Evolutionary conservation across 2,329 filamentous ascomycete genomes (phyloP).

Genomic region (Fusarium kyushuense): DNA sequence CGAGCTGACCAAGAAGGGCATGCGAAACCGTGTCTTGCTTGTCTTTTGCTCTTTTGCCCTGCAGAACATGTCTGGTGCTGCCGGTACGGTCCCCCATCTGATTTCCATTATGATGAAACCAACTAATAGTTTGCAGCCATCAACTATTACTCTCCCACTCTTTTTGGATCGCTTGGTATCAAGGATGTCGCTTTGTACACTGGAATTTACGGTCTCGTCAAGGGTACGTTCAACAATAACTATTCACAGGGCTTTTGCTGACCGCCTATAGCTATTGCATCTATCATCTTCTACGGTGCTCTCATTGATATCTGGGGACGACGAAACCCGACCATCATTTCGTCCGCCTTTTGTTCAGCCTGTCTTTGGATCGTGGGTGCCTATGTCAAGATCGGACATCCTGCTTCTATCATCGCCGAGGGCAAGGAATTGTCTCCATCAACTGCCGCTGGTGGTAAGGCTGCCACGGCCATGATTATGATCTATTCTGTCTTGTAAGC

Average conservation of each 20-base stretch:
- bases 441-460: conserved; percentile 60
- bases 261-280: conserved; percentile 50
- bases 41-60: conserved; percentile 56
- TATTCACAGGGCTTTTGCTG: neutral
- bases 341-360: conserved; percentile 60
- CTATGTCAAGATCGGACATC: conserved; percentile 65
- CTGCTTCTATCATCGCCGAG: conserved; percentile 58
- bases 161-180: conserved; percentile 60
- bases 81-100: conserved; percentile 41
- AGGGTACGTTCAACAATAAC: conserved; percentile 37
- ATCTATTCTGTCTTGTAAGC: conserved; percentile 65
- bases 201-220: conserved; percentile 63
- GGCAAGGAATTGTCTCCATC: conserved; percentile 58
- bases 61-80: conserved; percentile 57
- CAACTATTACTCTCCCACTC: conserved; percentile 58
- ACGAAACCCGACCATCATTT: conserved; percentile 59
- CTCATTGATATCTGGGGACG: conserved; percentile 58
- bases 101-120: neutral
- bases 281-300: conserved; percentile 56
- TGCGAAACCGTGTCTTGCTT: conserved; percentile 56
- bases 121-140: conserved; percentile 50
- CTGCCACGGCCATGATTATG: conserved; percentile 67
- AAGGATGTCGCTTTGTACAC: conserved; percentile 60
- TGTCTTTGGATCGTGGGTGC: conserved; percentile 65
- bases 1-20: conserved; percentile 55